Evolutionary conservation across 805 yeast genomes (phyloP), one percentile per base, ranked within the genome.

Genomic region (Metschnikowia shivogae): DNA sequence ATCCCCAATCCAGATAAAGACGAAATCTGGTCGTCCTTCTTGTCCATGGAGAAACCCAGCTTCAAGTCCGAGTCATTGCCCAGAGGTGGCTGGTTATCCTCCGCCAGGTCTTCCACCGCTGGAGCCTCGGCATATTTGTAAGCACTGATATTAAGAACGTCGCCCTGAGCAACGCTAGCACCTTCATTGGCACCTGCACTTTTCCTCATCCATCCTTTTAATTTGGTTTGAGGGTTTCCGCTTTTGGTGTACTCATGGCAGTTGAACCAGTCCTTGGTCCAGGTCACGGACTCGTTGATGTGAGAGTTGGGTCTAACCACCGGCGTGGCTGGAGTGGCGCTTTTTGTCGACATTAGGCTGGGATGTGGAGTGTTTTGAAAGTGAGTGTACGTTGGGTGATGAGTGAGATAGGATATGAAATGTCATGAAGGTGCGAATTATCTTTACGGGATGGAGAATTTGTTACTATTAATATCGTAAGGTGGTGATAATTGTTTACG

Each of bases 141-240:
- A 14, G 55, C 45, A n/a, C 62, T 59, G 38, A 81, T 62, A 44
- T 77, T 75, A 17, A 80, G 57, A 9, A 66, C 56, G 54, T 80
- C 84, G 60, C 42, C 36, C 36, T 45, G 45, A 37, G 48, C 45
- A 26, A 55, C 33, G 19, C 38, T 43, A 2, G 28, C 38, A 6
- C 27, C 26, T 9, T 42, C 48, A 3, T 31, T 6, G 12, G 43
- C n/a, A 6, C 19, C 36, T 12, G 37, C 17, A 8, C 53, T 55
- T 8, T 59, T 60, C 50, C 63, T 68, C 49, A 57, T 57, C 76
- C 76, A 71, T 6, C 74, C 73, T 50, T 67, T 69, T 38, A 67
- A 52, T 33, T 56, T 52, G 42, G 53, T 39, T 32, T 49, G 45
- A 2, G 42, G 42, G 22, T 39, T 30, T 22, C 42, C 42, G 17